Base-by-base conservation (phyloP, 2,329 filamentous ascomycete genomes). In the Phialophora chinensis region DNA sequence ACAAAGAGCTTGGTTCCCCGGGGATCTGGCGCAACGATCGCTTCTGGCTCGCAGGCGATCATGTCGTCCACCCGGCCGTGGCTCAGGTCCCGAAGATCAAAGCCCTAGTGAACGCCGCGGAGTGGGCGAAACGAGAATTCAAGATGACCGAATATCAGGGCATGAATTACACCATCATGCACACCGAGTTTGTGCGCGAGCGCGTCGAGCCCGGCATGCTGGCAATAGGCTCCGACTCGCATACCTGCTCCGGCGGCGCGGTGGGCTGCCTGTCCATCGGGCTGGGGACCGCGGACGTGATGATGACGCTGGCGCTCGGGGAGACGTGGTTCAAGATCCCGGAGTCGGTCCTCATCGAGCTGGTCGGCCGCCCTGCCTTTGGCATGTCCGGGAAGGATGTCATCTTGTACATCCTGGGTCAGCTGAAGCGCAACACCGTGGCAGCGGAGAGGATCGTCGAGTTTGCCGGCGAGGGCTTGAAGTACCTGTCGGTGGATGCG, bases 11-110 rank as follows among this genome's bases (percentile, higher is more conserved):
- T 7, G 79, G 80, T 2, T 69, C 73, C 12, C 80, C 80, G 0
- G 77, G 78, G 3, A 80, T 82, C n/a, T 83, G 78, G 65, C 80
- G 83, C 8, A 85, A 84, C 60, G 82, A 84, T 67, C 74, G 82
- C 0, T 79, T 85, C 69, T 84, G 82, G 83, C 75, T 85, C 5
- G 82, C 81, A 0, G 79, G 79, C 1, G 83, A 84, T 69, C 82
- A 84, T 67, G 76, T 80, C 3, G 81, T 84, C 3, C 81, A 84
- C 60, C 82, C 82, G 1, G 75, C 80, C 0, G 71, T 79, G 7
- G 76, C 77, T n/a, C 66, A 78, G 14, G 66, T 72, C 0, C 79
- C 81, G 0, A 70, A 75, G 33, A 74, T 80, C 38, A 72, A 77
- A 63, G 71, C 66, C 12, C 73, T 83, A n/a, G 75, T 82, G 4